Evolutionary conservation across 164 flowering plant genomes (phyloP).

Genomic region (Liriodendron chinense): DNA sequence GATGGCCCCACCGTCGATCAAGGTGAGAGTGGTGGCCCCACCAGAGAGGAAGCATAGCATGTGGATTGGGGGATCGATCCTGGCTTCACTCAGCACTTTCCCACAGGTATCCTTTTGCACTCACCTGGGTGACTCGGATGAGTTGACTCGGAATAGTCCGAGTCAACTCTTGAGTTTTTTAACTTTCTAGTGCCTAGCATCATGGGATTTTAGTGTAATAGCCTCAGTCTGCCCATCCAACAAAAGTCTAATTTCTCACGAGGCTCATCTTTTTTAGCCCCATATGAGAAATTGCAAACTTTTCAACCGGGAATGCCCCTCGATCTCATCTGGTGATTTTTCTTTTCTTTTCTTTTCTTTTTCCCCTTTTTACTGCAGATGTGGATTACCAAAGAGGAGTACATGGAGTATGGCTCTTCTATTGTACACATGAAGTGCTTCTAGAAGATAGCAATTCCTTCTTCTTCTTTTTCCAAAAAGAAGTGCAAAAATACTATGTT

Average conservation of each 20-base stretch:
- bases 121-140: background rate
- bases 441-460: background rate
- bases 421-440: slow-evolving; percentile 32
- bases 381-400: slow-evolving; percentile 34
- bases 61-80: slow-evolving; percentile 29
- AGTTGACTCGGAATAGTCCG: no score
- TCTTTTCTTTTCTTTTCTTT: no score
- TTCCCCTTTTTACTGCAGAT: slow-evolving; percentile 17
- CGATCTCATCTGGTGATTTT: no score
- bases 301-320: no score
- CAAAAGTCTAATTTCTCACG: no score
- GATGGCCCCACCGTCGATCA: slow-evolving; percentile 22
- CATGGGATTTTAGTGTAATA: background rate
- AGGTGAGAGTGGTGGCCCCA: slow-evolving; percentile 28
- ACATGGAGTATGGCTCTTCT: slow-evolving; percentile 25
- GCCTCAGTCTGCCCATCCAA: background rate
- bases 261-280: no score
- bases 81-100: slow-evolving; percentile 28
- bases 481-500: no score
- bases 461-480: no score
- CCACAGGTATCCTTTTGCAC: slow-evolving; percentile 14
- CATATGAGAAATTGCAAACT: no score
- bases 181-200: no score
- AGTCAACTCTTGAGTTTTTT: no score
- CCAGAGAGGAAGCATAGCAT: slow-evolving; percentile 28